Percentiles rank a stretch among this genome's conserved stretches.
Conservation (phyloP, 2,329 filamentous ascomycete genomes). For the Aspergillus latus region DNA sequence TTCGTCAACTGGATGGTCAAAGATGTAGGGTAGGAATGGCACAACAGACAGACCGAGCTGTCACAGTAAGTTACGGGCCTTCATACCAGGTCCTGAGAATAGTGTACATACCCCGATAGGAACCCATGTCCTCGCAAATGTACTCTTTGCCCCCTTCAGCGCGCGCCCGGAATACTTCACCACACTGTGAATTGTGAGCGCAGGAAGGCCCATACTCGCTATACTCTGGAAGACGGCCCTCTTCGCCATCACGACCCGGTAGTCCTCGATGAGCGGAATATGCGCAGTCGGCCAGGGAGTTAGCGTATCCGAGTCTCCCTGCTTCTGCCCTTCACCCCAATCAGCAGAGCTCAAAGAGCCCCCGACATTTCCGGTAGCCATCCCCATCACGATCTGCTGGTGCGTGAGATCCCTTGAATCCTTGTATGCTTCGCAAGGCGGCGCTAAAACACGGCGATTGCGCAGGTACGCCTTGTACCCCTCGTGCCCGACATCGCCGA, state of each 20-base stretch:
- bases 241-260: slow-evolving; percentile 85
- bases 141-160: slow-evolving; percentile 79
- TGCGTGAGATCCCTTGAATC: slow-evolving; percentile 37
- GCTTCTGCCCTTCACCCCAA: background rate
- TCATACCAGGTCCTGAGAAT: background rate
- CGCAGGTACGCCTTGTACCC: slow-evolving; percentile 92
- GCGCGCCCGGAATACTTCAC: slow-evolving; percentile 84
- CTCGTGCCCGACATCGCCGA: slow-evolving; percentile 88
- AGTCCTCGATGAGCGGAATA: slow-evolving; percentile 81
- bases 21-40: slow-evolving; percentile 78
- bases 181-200: slow-evolving; percentile 89
- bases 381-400: slow-evolving; percentile 34
- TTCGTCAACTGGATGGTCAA: slow-evolving; percentile 89
- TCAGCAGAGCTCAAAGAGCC: slow-evolving; percentile 16
- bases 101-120: slow-evolving; percentile 76
- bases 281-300: slow-evolving; percentile 44
- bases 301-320: slow-evolving; percentile 23
- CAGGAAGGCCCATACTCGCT: slow-evolving; percentile 90
- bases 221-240: slow-evolving; percentile 85
- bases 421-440: slow-evolving; percentile 55
- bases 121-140: slow-evolving; percentile 74
- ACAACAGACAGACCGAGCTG: slow-evolving; percentile 69
- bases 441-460: slow-evolving; percentile 75
- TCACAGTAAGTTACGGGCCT: background rate
- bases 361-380: slow-evolving; percentile 36